Conservation (phyloP, 331 rosid genomes). For the Pyracantha coccinea region DNA sequence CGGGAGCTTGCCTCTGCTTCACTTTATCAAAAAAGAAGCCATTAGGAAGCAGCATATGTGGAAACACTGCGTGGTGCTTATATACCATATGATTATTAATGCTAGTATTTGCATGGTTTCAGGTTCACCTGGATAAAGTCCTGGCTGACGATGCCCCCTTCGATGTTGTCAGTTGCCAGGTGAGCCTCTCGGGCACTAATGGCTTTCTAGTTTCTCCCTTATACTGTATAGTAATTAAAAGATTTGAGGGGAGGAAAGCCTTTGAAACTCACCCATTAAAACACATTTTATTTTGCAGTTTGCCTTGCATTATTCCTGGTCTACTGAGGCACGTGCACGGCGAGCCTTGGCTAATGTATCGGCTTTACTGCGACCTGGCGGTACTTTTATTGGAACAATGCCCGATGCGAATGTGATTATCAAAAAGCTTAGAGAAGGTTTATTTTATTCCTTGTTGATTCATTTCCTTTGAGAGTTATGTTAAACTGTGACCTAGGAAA, state of each 20-base stretch:
- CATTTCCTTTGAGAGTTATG: not conserved
- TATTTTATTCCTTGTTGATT: not conserved
- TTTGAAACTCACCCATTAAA: constrained; percentile 17
- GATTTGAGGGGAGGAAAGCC: not conserved
- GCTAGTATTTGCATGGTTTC: constrained; percentile 13
- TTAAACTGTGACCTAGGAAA: not conserved
- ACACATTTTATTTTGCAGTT: constrained; percentile 46
- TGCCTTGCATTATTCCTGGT: constrained; percentile 99
- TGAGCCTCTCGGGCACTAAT: constrained; percentile 2
- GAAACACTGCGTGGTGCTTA: not conserved
- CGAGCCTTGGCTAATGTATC: constrained; percentile 65
- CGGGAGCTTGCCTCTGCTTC: not conserved
- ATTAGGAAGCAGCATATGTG: not conserved
- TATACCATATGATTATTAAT: not conserved
- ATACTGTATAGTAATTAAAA: not conserved
- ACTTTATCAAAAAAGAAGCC: not conserved
- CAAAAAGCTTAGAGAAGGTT: constrained; percentile 89
- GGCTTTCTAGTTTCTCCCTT: not conserved
- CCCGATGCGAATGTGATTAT: constrained; percentile 94
- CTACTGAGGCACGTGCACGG: constrained; percentile 95
- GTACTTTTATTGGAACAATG: constrained; percentile 92
- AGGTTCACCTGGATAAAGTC: constrained; percentile 76
- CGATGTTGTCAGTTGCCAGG: constrained; percentile 93
- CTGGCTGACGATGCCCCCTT: constrained; percentile 86
- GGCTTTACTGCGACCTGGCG: constrained; percentile 96